Conservation (phyloP, 805 yeast species). For the Wickerhamiella siamensis region DNA sequence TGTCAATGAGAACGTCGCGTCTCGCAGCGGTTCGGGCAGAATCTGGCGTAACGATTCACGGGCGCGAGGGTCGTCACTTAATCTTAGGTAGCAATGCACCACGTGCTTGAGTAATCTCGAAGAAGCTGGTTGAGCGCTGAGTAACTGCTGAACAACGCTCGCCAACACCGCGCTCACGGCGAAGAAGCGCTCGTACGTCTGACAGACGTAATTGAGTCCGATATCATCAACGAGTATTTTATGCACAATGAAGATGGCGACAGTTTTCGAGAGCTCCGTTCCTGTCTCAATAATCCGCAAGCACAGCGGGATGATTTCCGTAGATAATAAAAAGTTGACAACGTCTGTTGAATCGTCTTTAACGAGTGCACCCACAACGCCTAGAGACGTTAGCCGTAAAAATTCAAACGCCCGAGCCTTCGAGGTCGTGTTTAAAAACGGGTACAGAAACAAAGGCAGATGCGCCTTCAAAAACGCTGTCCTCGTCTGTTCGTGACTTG, state of each 20-base stretch:
- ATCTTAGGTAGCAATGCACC: constrained; percentile 80
- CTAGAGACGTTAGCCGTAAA: constrained; percentile 78
- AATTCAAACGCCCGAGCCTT: constrained; percentile 90
- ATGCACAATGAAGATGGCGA: constrained; percentile 90
- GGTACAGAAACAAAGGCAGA: constrained; percentile 82
- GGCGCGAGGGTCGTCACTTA: constrained; percentile 83
- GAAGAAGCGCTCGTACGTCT: constrained; percentile 84
- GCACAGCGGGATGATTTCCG: constrained; percentile 92
- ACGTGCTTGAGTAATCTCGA: constrained; percentile 84
- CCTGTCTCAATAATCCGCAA: constrained; percentile 90
- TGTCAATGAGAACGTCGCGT: constrained; percentile 66
- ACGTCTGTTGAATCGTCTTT: constrained; percentile 94
- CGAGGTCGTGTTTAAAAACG: constrained; percentile 82
- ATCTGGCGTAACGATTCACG: constrained; percentile 70
- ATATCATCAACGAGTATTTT: constrained; percentile 83
- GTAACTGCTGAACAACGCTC: constrained; percentile 77
- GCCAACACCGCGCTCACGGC: constrained; percentile 84
- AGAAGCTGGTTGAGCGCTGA: constrained; percentile 44
- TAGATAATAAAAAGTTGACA: constrained; percentile 77
- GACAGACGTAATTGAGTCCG: constrained; percentile 85
- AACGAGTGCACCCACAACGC: constrained; percentile 93
- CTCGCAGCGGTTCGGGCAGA: constrained; percentile 76
- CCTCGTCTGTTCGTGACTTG: constrained; percentile 86
- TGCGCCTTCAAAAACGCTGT: constrained; percentile 76
- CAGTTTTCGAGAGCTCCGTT: constrained; percentile 86